Conservation (phyloP, 2,329 filamentous ascomycete species). For the Ascochyta pisi region DNA sequence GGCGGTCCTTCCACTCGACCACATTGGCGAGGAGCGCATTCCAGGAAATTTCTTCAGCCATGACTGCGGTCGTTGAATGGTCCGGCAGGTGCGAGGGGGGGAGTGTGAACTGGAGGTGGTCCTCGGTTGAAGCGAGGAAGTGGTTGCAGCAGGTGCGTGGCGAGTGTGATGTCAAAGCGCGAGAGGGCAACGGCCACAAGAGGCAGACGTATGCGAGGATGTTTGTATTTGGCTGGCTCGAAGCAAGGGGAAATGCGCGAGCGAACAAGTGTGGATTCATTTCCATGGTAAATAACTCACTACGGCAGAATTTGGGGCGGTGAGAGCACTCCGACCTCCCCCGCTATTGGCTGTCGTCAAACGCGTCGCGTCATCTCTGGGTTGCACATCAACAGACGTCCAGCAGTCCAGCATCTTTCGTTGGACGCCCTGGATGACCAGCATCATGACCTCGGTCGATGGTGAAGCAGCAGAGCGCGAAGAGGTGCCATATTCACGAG, state of each 20-base stretch:
- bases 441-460: conserved; percentile 34
- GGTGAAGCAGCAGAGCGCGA: conserved; percentile 38
- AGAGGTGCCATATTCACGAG: conserved; percentile 30
- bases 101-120: background rate
- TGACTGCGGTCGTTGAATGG: conserved; percentile 8
- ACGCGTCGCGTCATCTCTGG: conserved; percentile 31
- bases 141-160: background rate
- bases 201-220: conserved; percentile 6
- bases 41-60: conserved; percentile 25
- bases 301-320: conserved; percentile 1
- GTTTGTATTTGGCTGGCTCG: conserved; percentile 3
- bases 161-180: conserved; percentile 2
- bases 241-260: background rate
- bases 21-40: conserved; percentile 31
- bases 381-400: background rate
- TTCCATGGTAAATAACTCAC: conserved; percentile 7
- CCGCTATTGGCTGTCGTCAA: conserved; percentile 20
- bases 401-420: background rate
- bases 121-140: background rate
- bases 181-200: background rate
- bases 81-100: background rate
- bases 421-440: background rate
- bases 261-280: background rate
- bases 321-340: conserved; percentile 15
- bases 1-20: conserved; percentile 45